These are phyloP conservation scores for Penicillium sp. DNA, from an alignment of 2,329 filamentous ascomycete species.

Conservation along the genomic window DNA sequence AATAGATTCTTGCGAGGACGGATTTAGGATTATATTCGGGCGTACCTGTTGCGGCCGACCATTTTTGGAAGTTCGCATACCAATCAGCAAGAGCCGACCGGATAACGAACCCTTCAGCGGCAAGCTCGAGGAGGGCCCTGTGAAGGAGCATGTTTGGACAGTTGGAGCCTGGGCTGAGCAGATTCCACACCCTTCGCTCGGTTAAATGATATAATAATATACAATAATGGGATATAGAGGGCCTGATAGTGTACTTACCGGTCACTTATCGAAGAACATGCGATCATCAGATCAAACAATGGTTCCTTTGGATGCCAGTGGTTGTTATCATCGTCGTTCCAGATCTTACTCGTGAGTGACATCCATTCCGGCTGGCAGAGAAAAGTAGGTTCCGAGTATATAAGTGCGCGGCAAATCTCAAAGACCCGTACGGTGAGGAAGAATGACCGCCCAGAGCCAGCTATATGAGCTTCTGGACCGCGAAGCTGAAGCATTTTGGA, in stretches of 20 bases:
- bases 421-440: not conserved
- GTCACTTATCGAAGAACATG: not conserved
- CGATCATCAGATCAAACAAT: not conserved
- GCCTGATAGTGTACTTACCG: not conserved
- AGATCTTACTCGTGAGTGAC: not conserved
- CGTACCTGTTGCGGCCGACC: not conserved
- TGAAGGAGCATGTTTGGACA: not conserved
- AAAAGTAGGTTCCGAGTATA: not conserved
- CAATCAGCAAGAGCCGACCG: not conserved
- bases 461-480: not conserved
- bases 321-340: not conserved
- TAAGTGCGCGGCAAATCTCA: not conserved
- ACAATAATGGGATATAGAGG: not conserved
- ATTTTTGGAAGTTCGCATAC: not conserved
- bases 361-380: not conserved
- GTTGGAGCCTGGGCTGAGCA: not conserved
- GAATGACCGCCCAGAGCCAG: not conserved
- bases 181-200: not conserved
- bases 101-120: not conserved
- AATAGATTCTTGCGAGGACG: not conserved
- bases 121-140: not conserved
- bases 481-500: not conserved
- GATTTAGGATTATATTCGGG: not conserved
- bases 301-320: not conserved
- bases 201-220: no score